Evolutionary conservation across 441 rosid species (phyloP).

Genomic region (Gossypium davidsonii): DNA sequence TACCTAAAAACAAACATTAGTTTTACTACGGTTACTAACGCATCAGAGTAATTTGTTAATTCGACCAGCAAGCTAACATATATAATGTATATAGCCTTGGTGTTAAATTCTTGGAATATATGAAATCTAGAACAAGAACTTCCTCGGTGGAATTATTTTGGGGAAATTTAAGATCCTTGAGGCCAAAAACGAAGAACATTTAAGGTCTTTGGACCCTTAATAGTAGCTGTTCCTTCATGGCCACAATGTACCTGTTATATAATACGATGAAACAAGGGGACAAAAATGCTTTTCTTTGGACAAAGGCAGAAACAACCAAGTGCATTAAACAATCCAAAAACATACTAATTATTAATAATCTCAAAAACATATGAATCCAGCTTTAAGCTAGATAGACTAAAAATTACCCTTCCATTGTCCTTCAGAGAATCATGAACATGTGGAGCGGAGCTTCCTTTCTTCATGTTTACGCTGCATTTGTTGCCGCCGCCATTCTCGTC

Average conservation of each 20-base stretch:
- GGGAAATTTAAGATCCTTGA: not conserved
- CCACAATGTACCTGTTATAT: not conserved
- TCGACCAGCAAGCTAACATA: not conserved
- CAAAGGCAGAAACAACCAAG: not conserved
- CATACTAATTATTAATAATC: not conserved
- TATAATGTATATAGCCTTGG: not conserved
- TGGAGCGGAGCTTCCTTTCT: constrained; percentile 35
- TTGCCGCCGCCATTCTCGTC: constrained; percentile 7
- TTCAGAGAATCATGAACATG: constrained; percentile 16
- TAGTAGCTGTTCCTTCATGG: not conserved
- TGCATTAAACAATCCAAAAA: not conserved
- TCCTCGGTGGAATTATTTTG: not conserved
- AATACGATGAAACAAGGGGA: not conserved
- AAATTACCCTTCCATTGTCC: constrained; percentile 35
- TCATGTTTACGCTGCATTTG: constrained; percentile 17
- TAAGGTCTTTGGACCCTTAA: not conserved
- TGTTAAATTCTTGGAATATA: not conserved
- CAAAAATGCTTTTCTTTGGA: not conserved
- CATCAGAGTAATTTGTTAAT: not conserved
- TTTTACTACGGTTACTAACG: not conserved
- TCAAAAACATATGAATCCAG: not conserved
- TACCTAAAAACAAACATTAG: not conserved
- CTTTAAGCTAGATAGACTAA: not conserved
- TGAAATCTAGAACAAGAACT: not conserved
- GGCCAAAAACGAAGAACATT: not conserved